Conservation (phyloP, 169 alveolate species). For the Cyclospora cayetanensis region DNA sequence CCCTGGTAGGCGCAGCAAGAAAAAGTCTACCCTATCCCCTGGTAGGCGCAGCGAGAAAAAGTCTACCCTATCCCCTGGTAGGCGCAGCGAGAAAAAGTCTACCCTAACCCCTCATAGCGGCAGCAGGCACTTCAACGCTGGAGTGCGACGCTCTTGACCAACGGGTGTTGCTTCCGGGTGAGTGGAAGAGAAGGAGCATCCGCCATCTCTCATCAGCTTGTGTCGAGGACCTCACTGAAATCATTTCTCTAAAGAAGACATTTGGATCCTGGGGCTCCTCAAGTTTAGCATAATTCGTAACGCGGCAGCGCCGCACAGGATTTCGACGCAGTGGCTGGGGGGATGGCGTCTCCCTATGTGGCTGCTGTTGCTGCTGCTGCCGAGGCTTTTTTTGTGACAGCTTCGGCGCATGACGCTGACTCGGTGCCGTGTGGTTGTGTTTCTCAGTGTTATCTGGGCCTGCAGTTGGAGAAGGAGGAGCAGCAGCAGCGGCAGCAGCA, state of each 20-base stretch:
- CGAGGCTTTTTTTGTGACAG: neutral
- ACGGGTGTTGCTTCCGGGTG: too few species aligned
- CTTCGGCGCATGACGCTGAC: neutral
- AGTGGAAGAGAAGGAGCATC: too few species aligned
- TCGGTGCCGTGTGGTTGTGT: neutral
- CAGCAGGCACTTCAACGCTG: too few species aligned
- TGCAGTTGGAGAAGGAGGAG: neutral
- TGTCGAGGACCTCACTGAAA: neutral
- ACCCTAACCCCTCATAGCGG: too few species aligned
- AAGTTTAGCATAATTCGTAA: neutral
- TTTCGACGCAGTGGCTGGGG: neutral
- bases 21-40: too few species aligned
- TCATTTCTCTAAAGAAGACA: neutral
- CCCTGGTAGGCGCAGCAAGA: too few species aligned
- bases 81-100: too few species aligned
- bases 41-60: too few species aligned
- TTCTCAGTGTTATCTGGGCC: neutral
- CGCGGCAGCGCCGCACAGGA: constrained; percentile 25
- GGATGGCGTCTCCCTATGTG: neutral
- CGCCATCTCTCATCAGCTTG: too few species aligned
- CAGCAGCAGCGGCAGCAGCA: neutral
- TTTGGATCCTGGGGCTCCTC: neutral
- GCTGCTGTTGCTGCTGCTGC: constrained; percentile 46
- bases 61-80: too few species aligned
- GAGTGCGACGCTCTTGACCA: too few species aligned